Base-by-base conservation (phyloP, 495 filamentous ascomycete genomes). In the Aspergillus incahuasiensis region DNA sequence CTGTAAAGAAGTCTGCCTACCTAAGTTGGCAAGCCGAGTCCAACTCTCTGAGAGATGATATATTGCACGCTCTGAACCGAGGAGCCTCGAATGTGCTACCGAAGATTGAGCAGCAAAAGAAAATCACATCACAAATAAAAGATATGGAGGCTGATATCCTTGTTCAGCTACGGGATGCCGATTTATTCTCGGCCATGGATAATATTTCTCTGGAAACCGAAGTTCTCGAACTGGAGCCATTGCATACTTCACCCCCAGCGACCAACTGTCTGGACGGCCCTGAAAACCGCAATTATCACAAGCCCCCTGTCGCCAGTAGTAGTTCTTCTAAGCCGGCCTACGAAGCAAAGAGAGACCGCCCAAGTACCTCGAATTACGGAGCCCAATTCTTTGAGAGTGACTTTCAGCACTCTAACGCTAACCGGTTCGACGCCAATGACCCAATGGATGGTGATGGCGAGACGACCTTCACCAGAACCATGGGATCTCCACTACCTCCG, bases 401-500 rank as follows among this genome's bases (percentile, higher is more conserved):
- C 7, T 11, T 43, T 6, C 55, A 58, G 32, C 39, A 45, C 13
- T 19, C 47, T 3, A 54, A 30, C 18, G n/a, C 25, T 18, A 47
- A 58, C 21, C 16, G 25, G 1, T 58, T 63, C 46, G 60, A 66
- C 16, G 51, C 63, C 19, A 58, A 65, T 39, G 61, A 65, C 18
- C 39, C 56, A 15, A 55, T 58, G 50, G 48, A 50, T 0, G 43
- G 54, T 50, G 52, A 56, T 20, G 57, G 62, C 15, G 74, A 77
- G 20, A 66, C 74, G 16, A 48, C 65, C 30, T 75, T 81, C 40
- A 74, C 76, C 13, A 64, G 71, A 46, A 75, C 72, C 38, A 81
- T 81, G 77, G 78, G 71, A n/a, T 74, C 69, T 43, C 69, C 69
- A 1, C 45, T 50, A 0, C 62, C 65, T 48, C 45, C 61, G 64